A percentile compares a stretch with the other conserved stretches of the same genome.
Conservation (phyloP, 148 eudicot species). For the Dianthus caryophyllus region DNA sequence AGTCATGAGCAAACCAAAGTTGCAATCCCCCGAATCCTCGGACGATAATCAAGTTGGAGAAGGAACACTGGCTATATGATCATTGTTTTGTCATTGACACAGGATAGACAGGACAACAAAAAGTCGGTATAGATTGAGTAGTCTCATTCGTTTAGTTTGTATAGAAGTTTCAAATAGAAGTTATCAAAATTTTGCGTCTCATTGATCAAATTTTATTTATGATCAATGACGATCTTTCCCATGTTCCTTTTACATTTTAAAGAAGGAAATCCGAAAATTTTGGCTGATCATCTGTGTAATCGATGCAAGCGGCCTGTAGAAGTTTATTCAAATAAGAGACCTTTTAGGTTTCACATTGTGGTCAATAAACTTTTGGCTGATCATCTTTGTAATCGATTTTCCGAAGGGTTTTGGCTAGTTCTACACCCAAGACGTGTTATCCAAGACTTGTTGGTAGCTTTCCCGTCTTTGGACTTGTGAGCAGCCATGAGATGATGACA, state of each 20-base stretch:
- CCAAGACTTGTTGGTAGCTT: no score
- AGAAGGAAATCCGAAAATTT: constrained; percentile 20
- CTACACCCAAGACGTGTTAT: no score
- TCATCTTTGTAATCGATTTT: no score
- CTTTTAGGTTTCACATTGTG: not conserved
- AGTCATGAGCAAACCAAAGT: constrained; percentile 64
- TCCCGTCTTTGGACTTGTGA: no score
- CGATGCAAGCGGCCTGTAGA: not conserved
- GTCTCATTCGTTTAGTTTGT: constrained; percentile 18
- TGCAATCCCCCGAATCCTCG: constrained; percentile 44
- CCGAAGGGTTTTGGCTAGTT: no score
- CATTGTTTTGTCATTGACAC: not conserved
- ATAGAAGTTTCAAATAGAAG: constrained; percentile 5
- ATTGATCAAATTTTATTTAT: constrained; percentile 26
- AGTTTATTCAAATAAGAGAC: not conserved
- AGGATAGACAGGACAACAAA: not conserved
- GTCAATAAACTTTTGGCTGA: no score
- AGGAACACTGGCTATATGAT: constrained; percentile 65
- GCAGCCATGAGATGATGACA: no score
- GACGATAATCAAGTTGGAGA: constrained; percentile 60
- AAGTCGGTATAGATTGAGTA: constrained; percentile 21
- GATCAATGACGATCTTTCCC: constrained; percentile 20
- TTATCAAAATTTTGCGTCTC: constrained; percentile 2
- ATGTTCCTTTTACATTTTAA: not conserved
- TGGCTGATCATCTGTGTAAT: constrained; percentile 7